phyloP scores from a whole-genome alignment of 1,284 basidiomycete species.

The Austropuccinia psidii region DNA sequence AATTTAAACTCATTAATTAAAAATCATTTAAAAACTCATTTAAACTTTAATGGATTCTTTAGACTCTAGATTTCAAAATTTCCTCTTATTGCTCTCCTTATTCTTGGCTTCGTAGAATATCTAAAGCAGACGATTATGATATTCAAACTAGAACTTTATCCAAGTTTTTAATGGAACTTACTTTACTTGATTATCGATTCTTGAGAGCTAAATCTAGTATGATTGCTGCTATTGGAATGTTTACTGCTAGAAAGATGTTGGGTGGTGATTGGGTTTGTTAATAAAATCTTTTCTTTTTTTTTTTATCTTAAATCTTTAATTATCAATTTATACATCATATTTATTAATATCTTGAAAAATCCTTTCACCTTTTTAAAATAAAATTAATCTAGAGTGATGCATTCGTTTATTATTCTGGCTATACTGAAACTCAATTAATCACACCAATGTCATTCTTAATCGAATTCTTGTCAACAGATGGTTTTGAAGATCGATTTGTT shows the following conservation, averaged over 20 bases:
- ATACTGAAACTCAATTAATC: conserved; percentile 78
- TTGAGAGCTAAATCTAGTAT: conserved; percentile 86
- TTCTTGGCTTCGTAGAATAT: conserved; percentile 97
- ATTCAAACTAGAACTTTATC: conserved; percentile 92
- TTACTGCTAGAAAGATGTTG: conserved; percentile 81
- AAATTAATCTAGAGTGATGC: conserved; percentile 62
- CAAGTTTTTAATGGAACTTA: conserved; percentile 97
- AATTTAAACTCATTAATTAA: conserved; percentile 33
- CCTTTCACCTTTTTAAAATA: conserved; percentile 50
- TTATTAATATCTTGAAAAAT: not conserved
- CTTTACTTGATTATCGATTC: conserved; percentile 86
- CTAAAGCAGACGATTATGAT: conserved; percentile 98
- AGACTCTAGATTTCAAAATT: conserved; percentile 85
- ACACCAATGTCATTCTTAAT: conserved; percentile 74
- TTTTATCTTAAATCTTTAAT: not conserved
- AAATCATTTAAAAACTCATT: conserved; percentile 8
- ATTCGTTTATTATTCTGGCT: conserved; percentile 90
- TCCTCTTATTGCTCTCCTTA: conserved; percentile 98
- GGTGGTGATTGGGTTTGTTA: conserved; percentile 81
- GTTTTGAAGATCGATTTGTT: conserved; percentile 77
- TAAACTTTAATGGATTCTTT: conserved; percentile 35
- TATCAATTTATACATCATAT: not conserved
- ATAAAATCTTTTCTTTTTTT: conserved; percentile 37
- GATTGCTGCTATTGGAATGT: conserved; percentile 97
- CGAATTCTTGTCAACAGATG: conserved; percentile 70